phyloP scores from a whole-genome alignment of 345 rosid species.

The Odontarrhena argentea region DNA sequence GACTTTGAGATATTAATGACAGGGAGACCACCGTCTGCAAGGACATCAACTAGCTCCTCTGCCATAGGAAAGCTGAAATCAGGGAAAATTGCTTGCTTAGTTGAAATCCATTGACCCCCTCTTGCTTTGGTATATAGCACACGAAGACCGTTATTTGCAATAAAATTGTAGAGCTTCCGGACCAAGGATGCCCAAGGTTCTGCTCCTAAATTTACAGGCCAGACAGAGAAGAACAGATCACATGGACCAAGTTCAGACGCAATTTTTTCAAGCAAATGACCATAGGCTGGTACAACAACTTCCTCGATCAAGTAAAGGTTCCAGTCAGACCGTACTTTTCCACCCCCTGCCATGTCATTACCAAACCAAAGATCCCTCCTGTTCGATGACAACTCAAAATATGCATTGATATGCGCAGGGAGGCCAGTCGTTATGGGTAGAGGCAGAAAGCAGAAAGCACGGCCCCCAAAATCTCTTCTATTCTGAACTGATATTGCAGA shows the following conservation, averaged over 20 bases:
- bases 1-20: constrained; percentile 61
- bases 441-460: constrained; percentile 94
- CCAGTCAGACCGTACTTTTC: constrained; percentile 94
- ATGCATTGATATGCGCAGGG: constrained; percentile 90
- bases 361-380: constrained; percentile 99
- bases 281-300: constrained; percentile 87
- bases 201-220: constrained; percentile 69
- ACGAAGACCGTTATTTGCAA: constrained; percentile 71
- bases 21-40: constrained; percentile 89
- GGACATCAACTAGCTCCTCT: constrained; percentile 70
- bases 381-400: constrained; percentile 93
- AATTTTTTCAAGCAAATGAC: constrained; percentile 86
- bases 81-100: constrained; percentile 88
- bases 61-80: constrained; percentile 71
- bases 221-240: constrained; percentile 77
- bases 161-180: constrained; percentile 63
- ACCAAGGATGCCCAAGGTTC: constrained; percentile 97
- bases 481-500: constrained; percentile 49
- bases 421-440: constrained; percentile 86
- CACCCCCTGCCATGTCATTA: constrained; percentile 96
- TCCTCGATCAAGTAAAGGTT: constrained; percentile 81
- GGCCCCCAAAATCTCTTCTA: constrained; percentile 73
- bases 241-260: constrained; percentile 76
- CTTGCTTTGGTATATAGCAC: constrained; percentile 83
- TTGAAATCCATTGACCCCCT: constrained; percentile 91